phyloP scores from a whole-genome alignment of 441 rosid genomes.

The Bruguiera hainesii region DNA sequence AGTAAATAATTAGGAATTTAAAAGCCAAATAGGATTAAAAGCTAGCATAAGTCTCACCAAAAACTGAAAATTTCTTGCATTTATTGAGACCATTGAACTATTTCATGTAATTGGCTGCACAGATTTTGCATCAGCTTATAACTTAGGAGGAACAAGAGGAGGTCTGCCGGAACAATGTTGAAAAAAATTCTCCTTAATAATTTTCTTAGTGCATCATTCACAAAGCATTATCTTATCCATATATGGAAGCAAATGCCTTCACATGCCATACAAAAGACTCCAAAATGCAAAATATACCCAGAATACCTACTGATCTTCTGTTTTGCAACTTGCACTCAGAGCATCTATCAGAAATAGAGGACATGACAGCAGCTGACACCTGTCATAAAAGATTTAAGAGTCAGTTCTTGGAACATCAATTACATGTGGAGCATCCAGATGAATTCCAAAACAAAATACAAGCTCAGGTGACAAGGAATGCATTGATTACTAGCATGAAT shows the following conservation, averaged over 20 bases:
- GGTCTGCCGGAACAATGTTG: constrained; percentile 80
- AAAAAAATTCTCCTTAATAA: constrained; percentile 74
- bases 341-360: constrained; percentile 75
- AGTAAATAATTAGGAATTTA: too few species aligned
- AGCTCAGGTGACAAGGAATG: constrained; percentile 92
- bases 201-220: constrained; percentile 86
- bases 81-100: constrained; percentile 85
- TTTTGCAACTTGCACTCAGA: constrained; percentile 84
- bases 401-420: constrained; percentile 38
- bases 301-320: constrained; percentile 71
- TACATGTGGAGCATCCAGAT: constrained; percentile 96
- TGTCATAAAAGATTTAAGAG: constrained; percentile 32
- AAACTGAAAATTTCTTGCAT: constrained; percentile 60
- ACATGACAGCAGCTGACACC: constrained; percentile 80
- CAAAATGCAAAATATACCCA: constrained; percentile 49
- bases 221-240: constrained; percentile 19
- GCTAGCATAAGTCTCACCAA: constrained; percentile 44
- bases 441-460: constrained; percentile 87
- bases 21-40: too few species aligned
- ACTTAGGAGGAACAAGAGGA: constrained; percentile 94
- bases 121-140: constrained; percentile 95
- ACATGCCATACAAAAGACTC: constrained; percentile 17
- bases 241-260: constrained; percentile 12
- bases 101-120: constrained; percentile 78
- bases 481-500: constrained; percentile 42